A percentile compares a stretch with the other conserved stretches of the same genome.
Conservation (phyloP, 2,329 filamentous ascomycete genomes). For the Nemania sp. region DNA sequence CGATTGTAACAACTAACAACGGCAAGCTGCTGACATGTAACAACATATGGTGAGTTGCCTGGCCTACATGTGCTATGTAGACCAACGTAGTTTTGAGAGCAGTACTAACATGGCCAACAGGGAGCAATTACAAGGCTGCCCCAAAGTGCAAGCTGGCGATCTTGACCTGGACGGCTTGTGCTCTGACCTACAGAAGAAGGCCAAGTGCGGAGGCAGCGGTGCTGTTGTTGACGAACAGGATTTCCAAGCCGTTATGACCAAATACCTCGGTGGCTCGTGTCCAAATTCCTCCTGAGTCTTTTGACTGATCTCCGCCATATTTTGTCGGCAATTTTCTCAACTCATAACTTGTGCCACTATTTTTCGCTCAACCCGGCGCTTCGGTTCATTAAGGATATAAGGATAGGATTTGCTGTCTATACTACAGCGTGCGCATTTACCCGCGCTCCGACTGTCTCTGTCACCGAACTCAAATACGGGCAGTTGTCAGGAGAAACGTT, state of each 20-base stretch:
- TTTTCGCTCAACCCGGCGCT: slow-evolving; percentile 17
- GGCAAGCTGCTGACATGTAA: slow-evolving; percentile 77
- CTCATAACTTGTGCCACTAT: slow-evolving; percentile 22
- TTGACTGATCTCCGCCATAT: slow-evolving; percentile 1
- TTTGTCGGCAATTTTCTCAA: slow-evolving; percentile 3
- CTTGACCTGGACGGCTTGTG: slow-evolving; percentile 94
- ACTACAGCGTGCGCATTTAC: slow-evolving; percentile 11
- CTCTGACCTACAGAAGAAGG: slow-evolving; percentile 90
- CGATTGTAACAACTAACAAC: slow-evolving; percentile 62
- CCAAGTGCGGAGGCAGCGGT: slow-evolving; percentile 88
- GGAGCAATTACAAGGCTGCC: slow-evolving; percentile 86
- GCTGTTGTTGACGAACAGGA: slow-evolving; percentile 88
- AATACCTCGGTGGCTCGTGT: slow-evolving; percentile 50
- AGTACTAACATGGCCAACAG: slow-evolving; percentile 57
- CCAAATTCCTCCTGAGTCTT: slow-evolving; percentile 7
- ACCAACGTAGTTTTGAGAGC: neutral
- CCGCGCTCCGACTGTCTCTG: slow-evolving; percentile 1
- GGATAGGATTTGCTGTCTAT: slow-evolving; percentile 15
- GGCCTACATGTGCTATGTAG: slow-evolving; percentile 3
- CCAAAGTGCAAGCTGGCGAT: slow-evolving; percentile 85
- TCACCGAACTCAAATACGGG: slow-evolving; percentile 1
- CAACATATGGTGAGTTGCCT: slow-evolving; percentile 79
- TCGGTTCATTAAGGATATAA: slow-evolving; percentile 15
- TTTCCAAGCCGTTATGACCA: slow-evolving; percentile 77
- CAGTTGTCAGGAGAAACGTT: slow-evolving; percentile 3